Conservation (phyloP, 768 basidiomycete genomes). For the Roridomyces roridus region DNA sequence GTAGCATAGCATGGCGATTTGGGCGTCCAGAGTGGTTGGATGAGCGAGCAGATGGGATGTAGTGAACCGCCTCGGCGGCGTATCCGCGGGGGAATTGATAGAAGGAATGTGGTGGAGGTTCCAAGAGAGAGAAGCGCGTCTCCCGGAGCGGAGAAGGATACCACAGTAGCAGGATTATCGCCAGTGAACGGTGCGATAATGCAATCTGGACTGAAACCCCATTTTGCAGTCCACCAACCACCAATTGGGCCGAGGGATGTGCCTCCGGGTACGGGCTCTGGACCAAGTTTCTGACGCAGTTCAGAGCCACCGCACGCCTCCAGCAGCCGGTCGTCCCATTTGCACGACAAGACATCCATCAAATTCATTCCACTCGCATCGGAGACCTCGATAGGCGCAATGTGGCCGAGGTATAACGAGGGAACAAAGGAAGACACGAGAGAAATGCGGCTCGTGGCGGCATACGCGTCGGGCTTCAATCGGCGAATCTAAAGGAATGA, state of each 20-base stretch:
- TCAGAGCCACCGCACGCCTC: conserved; percentile 72
- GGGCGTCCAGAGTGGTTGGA: conserved; percentile 63
- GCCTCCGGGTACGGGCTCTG: conserved; percentile 79
- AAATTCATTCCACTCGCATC: conserved; percentile 94
- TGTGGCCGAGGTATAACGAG: conserved; percentile 78
- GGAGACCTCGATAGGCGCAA: conserved; percentile 85
- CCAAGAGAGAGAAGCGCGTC: conserved; percentile 88
- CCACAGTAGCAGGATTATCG: conserved; percentile 87
- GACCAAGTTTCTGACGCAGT: conserved; percentile 72
- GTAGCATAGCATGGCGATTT: conserved; percentile 93
- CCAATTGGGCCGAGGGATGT: conserved; percentile 67
- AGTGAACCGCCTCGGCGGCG: conserved; percentile 71
- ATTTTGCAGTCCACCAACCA: conserved; percentile 75
- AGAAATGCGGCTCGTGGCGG: conserved; percentile 69
- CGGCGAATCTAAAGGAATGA: conserved; percentile 68
- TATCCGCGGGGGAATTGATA: conserved; percentile 74
- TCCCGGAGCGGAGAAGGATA: conserved; percentile 74
- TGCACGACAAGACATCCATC: conserved; percentile 75
- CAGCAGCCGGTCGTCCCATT: conserved; percentile 76
- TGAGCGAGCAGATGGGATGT: conserved; percentile 79
- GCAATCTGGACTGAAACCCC: conserved; percentile 79
- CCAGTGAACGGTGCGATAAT: conserved; percentile 86
- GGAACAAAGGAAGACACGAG: conserved; percentile 85
- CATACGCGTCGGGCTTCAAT: conserved; percentile 58
- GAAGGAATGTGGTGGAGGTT: conserved; percentile 86